Evolutionary conservation across 1,284 basidiomycete genomes (phyloP).

Genomic region (Ceratorhiza oryzae-sativae): DNA sequence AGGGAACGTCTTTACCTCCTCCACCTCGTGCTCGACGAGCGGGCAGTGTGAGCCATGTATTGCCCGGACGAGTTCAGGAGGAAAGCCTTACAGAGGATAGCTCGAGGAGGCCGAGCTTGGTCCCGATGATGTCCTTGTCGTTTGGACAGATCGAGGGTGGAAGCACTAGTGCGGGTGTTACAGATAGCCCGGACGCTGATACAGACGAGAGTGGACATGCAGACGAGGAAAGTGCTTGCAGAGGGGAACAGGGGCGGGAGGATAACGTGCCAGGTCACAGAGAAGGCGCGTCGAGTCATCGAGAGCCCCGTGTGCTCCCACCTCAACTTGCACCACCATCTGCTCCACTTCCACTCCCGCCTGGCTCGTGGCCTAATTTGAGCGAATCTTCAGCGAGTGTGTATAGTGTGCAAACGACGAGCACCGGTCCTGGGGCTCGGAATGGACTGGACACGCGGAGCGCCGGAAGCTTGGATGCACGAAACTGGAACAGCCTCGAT

Average conservation of each 20-base stretch:
- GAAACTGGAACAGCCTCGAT: neutral
- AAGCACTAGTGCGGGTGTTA: neutral
- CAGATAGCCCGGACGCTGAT: neutral
- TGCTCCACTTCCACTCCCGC: conserved; percentile 14
- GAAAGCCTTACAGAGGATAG: neutral
- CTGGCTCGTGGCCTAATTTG: conserved; percentile 5
- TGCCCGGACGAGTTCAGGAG: conserved; percentile 18
- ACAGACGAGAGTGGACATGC: neutral
- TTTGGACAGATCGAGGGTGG: conserved; percentile 10
- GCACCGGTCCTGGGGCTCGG: neutral
- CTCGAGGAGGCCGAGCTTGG: conserved; percentile 7
- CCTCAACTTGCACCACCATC: conserved; percentile 32
- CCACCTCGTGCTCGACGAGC: conserved; percentile 25
- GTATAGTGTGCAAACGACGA: conserved; percentile 31
- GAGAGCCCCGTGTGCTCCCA: conserved; percentile 12
- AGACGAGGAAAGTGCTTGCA: neutral
- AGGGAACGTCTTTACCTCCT: conserved; percentile 29
- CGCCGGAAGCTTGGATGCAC: neutral
- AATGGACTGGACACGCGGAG: neutral
- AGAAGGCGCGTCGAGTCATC: conserved; percentile 4
- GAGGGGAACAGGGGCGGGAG: neutral
- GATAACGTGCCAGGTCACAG: neutral
- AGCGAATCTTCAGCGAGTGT: conserved; percentile 27
- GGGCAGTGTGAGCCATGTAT: conserved; percentile 31
- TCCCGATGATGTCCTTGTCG: conserved; percentile 33